Base-by-base conservation (phyloP, 257 asterid species). In the Nemophila menziesii region DNA sequence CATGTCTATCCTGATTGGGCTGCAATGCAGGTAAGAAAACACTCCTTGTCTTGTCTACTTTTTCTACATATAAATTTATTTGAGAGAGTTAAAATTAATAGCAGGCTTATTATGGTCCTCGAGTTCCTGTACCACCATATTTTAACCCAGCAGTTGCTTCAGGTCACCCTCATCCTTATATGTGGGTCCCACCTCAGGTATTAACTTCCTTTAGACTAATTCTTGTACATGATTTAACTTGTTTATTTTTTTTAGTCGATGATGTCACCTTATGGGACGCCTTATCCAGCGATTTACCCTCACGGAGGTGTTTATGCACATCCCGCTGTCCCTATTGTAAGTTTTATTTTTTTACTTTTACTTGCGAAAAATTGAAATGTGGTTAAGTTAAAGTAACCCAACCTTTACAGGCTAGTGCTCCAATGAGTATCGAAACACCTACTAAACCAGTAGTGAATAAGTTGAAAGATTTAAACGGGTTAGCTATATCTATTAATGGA, bases 161-260 rank as follows among this genome's bases (percentile, higher is more conserved):
- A 54, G 85, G 89, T 52, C 99, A 79, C 17, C 61, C 82, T 5
- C 92, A 78, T 36, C 86, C 93, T 46, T 90, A 77, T 57, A 82
- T 90, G 86, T 90, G 99, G 99, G 94, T 75, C 26, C 93, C 96
- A 10, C 84, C 90, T 23, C 99, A 90, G 99, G 99, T 90, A 66
- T 37, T 61, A 39, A n/a, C n/a, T 29, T 49, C 33, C 11, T 36
- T 20, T 49, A 20, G 37, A 5, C 23, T n/a, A 11, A 7, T 5
- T 13, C 36, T n/a, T n/a, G n/a, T n/a, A n/a, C n/a, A n/a, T 22
- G 4, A 15, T 46, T 49, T 34, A 2, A 11, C 5, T 16, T 10
- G 16, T 16, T 10, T 45, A 43, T 29, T 11, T 51, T 54, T 57
- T 46, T 43, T 20, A 90, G 99, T 67, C 93, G 39, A 77, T 90